A percentile compares a stretch with the other conserved stretches of the same genome.
Evolutionary conservation across 345 rosid species (phyloP).

Genomic region (Sonneratia alba): DNA sequence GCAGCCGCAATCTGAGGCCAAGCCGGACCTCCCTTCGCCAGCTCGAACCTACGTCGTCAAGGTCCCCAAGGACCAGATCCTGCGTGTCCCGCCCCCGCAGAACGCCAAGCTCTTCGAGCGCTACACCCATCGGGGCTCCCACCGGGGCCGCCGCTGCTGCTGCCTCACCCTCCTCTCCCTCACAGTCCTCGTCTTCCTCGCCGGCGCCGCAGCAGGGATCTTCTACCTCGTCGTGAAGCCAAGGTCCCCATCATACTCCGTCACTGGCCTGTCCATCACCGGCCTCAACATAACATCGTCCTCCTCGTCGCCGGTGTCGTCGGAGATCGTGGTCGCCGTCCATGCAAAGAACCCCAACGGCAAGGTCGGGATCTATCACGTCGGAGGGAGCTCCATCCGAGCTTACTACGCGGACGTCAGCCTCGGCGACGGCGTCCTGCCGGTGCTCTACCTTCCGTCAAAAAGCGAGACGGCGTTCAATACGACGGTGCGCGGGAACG

Average conservation of each 20-base stretch:
- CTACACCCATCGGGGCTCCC: too few relatives aligned
- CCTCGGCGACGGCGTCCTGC: slow-evolving; percentile 41
- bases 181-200: slow-evolving; percentile 31
- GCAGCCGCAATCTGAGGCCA: slow-evolving; percentile 13
- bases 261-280: slow-evolving; percentile 37
- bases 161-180: slow-evolving; percentile 21
- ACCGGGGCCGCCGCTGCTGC: slow-evolving; percentile 36
- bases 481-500: slow-evolving; percentile 34
- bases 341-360: slow-evolving; percentile 58
- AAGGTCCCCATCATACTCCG: slow-evolving; percentile 45
- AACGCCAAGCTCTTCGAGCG: slow-evolving; percentile 24
- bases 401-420: slow-evolving; percentile 30
- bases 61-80: slow-evolving; percentile 12
- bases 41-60: slow-evolving; percentile 22
- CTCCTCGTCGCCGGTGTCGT: slow-evolving; percentile 34
- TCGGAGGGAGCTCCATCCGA: slow-evolving; percentile 33
- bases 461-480: slow-evolving; percentile 52
- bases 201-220: slow-evolving; percentile 36
- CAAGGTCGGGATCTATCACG: slow-evolving; percentile 57
- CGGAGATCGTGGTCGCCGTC: slow-evolving; percentile 51
- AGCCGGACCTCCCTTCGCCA: slow-evolving; percentile 30
- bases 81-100: slow-evolving; percentile 18
- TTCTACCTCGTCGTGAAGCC: slow-evolving; percentile 61
- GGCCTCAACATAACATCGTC: slow-evolving; percentile 61
- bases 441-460: slow-evolving; percentile 55